Conservation (phyloP, 768 basidiomycete genomes). For the Hericium rajendrae region DNA sequence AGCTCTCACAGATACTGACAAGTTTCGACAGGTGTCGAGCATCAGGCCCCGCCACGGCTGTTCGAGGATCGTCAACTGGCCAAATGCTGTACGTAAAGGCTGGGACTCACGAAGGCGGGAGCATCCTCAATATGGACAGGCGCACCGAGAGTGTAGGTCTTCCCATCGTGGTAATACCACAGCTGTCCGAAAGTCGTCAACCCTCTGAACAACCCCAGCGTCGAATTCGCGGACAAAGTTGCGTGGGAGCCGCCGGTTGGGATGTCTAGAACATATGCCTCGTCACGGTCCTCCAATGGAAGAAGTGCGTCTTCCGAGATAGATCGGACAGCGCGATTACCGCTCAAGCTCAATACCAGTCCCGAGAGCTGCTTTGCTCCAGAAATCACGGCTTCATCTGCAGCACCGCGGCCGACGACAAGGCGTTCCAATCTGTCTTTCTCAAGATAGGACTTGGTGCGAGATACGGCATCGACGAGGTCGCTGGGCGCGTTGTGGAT, state of each 20-base stretch:
- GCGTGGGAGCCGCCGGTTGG: slow-evolving; percentile 47
- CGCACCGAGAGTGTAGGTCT: slow-evolving; percentile 42
- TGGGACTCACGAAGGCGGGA: slow-evolving; percentile 50
- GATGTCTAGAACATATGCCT: slow-evolving; percentile 50
- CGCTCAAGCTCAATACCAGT: neutral
- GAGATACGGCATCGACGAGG: slow-evolving; percentile 42
- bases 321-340: neutral
- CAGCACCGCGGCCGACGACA: slow-evolving; percentile 45
- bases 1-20: slow-evolving; percentile 22
- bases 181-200: slow-evolving; percentile 65
- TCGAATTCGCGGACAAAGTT: slow-evolving; percentile 47
- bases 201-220: slow-evolving; percentile 60
- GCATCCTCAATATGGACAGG: slow-evolving; percentile 53
- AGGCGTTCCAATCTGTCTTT: slow-evolving; percentile 54
- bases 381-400: slow-evolving; percentile 29
- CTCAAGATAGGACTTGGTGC: slow-evolving; percentile 26
- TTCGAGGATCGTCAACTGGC: neutral
- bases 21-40: slow-evolving; percentile 74
- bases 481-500: slow-evolving; percentile 40
- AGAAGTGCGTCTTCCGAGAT: slow-evolving; percentile 43
- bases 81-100: neutral
- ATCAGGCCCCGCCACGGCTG: slow-evolving; percentile 69
- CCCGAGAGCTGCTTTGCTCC: slow-evolving; percentile 32
- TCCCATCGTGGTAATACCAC: slow-evolving; percentile 43
- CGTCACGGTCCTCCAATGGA: slow-evolving; percentile 40